phyloP scores from a whole-genome alignment of 306 rosid species.

The Acmispon strigosus region DNA sequence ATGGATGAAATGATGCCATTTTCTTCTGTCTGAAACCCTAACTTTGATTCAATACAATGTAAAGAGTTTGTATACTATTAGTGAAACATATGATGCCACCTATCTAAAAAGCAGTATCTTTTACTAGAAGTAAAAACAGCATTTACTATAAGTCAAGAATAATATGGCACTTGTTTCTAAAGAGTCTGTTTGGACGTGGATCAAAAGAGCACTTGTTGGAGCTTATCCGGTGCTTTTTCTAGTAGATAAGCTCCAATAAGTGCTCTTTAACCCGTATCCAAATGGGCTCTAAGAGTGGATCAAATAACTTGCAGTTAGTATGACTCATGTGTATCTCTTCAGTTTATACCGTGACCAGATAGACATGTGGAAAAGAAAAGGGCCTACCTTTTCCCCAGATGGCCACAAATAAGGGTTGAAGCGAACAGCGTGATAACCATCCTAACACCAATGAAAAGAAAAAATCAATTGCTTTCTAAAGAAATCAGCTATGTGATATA shows the following conservation, averaged over 20 bases:
- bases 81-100: background rate
- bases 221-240: too few species aligned
- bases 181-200: background rate
- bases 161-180: background rate
- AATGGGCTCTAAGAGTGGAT: too few species aligned
- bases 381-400: constrained; percentile 58
- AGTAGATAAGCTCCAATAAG: too few species aligned
- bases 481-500: background rate
- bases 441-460: constrained; percentile 40
- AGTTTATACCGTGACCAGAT: background rate
- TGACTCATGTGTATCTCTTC: background rate
- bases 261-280: too few species aligned
- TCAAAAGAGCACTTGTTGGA: background rate
- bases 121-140: background rate
- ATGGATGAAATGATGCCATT: background rate
- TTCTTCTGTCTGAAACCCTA: background rate
- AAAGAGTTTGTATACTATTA: background rate
- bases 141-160: background rate
- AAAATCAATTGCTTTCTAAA: background rate
- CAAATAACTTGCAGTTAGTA: too few species aligned
- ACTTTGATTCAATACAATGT: background rate
- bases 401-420: constrained; percentile 96
- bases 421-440: constrained; percentile 73
- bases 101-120: background rate
- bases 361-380: background rate